These are phyloP conservation scores for Pisolithus tinctorius DNA, from an alignment of 768 basidiomycete species.

Conservation along the genomic window DNA sequence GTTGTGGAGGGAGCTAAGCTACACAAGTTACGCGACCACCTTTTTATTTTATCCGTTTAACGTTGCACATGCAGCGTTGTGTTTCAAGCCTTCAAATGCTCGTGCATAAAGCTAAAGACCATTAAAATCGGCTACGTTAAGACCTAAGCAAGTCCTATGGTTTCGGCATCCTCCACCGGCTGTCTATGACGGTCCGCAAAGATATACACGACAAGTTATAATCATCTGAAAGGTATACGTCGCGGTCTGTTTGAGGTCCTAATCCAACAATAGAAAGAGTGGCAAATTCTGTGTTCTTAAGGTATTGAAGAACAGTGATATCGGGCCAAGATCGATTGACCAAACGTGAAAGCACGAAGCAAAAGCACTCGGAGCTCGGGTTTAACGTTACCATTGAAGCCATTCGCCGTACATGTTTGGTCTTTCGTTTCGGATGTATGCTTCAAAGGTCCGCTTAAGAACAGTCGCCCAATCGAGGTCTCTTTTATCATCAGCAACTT, in stretches of 20 bases:
- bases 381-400: slow-evolving; percentile 40
- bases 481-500: slow-evolving; percentile 57
- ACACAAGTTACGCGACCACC: too few relatives aligned
- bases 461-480: slow-evolving; percentile 93
- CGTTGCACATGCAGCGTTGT: background rate
- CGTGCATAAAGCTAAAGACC: background rate
- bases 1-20: too few relatives aligned
- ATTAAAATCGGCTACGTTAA: slow-evolving; percentile 26
- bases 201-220: slow-evolving; percentile 9
- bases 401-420: slow-evolving; percentile 96
- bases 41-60: too few relatives aligned
- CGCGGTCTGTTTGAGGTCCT: slow-evolving; percentile 22
- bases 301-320: slow-evolving; percentile 22
- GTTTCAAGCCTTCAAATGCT: background rate
- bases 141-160: slow-evolving; percentile 14
- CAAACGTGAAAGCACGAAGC: slow-evolving; percentile 5
- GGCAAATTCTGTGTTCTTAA: slow-evolving; percentile 22
- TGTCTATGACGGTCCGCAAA: slow-evolving; percentile 12
- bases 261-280: slow-evolving; percentile 24
- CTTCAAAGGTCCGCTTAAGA: slow-evolving; percentile 91
- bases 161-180: slow-evolving; percentile 10
- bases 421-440: slow-evolving; percentile 81
- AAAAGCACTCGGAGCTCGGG: slow-evolving; percentile 1
- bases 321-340: slow-evolving; percentile 22
- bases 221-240: slow-evolving; percentile 26